phyloP scores from a whole-genome alignment of 2,329 filamentous ascomycete species.

The Nemania sp. region DNA sequence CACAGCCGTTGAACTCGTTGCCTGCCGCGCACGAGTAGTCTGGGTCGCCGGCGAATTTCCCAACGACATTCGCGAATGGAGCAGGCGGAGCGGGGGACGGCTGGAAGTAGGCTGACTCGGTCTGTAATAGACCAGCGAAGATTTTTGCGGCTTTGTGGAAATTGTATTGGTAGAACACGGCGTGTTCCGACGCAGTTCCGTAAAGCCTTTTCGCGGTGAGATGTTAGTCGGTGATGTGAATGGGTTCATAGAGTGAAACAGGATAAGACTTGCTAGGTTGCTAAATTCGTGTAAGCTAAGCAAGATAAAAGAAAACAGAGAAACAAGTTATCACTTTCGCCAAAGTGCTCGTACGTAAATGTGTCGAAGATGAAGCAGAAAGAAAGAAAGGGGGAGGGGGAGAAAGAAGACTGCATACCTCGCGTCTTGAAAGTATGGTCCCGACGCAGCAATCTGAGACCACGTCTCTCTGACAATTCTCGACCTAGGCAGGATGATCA shows the following conservation, averaged over 20 bases:
- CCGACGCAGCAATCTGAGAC: conserved; percentile 55
- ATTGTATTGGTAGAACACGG: conserved; percentile 70
- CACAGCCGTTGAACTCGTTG: conserved; percentile 45
- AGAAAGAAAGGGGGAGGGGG: no score
- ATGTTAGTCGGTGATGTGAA: no score
- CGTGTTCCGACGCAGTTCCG: conserved; percentile 68
- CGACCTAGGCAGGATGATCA: conserved; percentile 51
- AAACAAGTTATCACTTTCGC: no score
- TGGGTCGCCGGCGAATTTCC: conserved; percentile 42
- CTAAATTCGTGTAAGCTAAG: conserved; percentile 25
- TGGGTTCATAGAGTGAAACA: background rate
- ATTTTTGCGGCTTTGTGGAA: conserved; percentile 62
- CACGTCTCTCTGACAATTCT: conserved; percentile 64
- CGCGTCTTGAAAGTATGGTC: conserved; percentile 53
- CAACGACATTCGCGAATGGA: conserved; percentile 54
- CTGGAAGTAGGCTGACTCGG: conserved; percentile 74
- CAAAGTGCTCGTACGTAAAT: no score
- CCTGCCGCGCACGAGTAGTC: conserved; percentile 9
- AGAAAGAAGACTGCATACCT: background rate
- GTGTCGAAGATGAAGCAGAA: no score
- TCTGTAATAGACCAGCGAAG: conserved; percentile 67
- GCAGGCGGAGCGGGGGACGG: conserved; percentile 61
- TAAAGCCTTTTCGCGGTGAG: conserved; percentile 59
- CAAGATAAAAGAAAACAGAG: no score
- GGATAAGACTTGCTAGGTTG: conserved; percentile 30